Evolutionary conservation across 176 grass and related monocot genomes (phyloP).

Genomic region (Juncus effusus): DNA sequence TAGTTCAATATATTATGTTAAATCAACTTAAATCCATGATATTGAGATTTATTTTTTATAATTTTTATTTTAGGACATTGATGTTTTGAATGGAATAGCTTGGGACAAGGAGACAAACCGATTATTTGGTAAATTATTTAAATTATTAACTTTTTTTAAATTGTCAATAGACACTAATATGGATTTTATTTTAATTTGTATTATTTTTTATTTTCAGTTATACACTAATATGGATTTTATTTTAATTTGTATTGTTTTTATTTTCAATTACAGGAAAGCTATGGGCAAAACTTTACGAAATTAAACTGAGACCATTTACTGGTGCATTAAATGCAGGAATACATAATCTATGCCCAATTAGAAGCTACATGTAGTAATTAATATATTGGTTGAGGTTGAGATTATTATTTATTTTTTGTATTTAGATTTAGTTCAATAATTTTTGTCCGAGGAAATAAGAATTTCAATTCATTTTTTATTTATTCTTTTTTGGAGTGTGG

Average conservation of each 20-base stretch:
- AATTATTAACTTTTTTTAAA: background rate
- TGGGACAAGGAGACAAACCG: constrained; percentile 71
- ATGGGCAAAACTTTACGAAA: constrained; percentile 51
- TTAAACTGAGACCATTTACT: constrained; percentile 33
- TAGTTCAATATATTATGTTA: no score
- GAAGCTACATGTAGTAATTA: constrained; percentile 21
- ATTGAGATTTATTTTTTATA: background rate
- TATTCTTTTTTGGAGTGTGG: no score
- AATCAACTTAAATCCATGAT: background rate
- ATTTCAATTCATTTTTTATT: no score
- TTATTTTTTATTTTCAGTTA: background rate
- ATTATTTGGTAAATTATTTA: constrained; percentile 57
- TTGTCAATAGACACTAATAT: background rate
- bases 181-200: background rate
- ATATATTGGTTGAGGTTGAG: background rate
- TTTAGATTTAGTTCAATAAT: no score
- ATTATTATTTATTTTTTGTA: no score
- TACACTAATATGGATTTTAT: background rate
- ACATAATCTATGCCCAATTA: constrained; percentile 34
- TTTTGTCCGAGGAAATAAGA: no score
- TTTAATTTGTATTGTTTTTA: background rate
- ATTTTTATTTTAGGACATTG: constrained; percentile 51
- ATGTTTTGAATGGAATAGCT: constrained; percentile 91
- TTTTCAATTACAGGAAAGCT: constrained; percentile 46
- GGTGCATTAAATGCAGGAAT: constrained; percentile 13